A percentile compares a stretch with the other conserved stretches of the same genome.
Evolutionary conservation across 177 flowering plant species (phyloP).

Genomic region (Vitis hybrid): DNA sequence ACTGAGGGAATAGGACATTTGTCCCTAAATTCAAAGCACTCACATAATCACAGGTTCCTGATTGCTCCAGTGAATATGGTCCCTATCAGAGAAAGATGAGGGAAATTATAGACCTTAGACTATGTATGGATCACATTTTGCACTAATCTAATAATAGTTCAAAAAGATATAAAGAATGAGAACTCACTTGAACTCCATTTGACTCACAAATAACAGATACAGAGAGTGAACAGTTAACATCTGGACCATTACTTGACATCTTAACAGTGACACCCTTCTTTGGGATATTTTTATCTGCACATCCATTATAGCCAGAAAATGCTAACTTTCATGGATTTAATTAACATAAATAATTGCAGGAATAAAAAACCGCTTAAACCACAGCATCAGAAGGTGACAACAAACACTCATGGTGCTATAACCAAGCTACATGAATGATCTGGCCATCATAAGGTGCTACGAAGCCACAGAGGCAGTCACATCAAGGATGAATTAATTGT

Average conservation of each 20-base stretch:
- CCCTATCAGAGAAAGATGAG: conserved; percentile 41
- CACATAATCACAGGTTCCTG: conserved; percentile 73
- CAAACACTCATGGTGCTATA: not conserved
- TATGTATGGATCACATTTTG: not conserved
- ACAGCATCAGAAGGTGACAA: not conserved
- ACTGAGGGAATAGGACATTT: not conserved
- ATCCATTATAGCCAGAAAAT: conserved; percentile 13
- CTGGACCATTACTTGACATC: conserved; percentile 42
- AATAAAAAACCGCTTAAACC: not conserved
- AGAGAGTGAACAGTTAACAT: conserved; percentile 66
- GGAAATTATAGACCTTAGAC: not conserved
- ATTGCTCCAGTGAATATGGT: conserved; percentile 54
- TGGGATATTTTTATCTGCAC: conserved; percentile 67
- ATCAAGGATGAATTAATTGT: not conserved
- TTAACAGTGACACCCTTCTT: conserved; percentile 61
- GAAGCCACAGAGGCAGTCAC: not conserved
- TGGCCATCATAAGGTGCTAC: not conserved
- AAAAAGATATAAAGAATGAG: conserved; percentile 1
- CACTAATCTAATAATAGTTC: too few species aligned
- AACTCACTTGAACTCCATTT: conserved; percentile 49
- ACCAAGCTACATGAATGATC: not conserved
- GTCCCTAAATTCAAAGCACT: conserved; percentile 30
- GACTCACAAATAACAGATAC: conserved; percentile 70
- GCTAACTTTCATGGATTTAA: not conserved
- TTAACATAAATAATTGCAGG: not conserved